Base-by-base conservation (phyloP, 2,329 filamentous ascomycete species). In the Lachnellula occidentalis region DNA sequence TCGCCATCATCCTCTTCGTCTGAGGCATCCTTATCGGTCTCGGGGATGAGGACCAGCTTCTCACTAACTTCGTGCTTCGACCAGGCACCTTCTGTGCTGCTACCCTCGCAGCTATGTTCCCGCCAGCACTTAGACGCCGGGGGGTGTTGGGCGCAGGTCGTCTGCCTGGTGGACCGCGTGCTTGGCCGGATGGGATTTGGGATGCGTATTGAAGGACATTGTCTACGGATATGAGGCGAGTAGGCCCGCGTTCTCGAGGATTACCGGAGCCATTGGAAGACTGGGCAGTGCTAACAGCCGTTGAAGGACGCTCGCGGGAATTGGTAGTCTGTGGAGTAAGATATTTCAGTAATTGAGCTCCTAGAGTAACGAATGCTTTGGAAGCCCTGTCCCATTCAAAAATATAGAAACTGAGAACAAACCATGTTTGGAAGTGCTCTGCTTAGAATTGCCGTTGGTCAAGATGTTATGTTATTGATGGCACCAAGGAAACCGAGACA, bases 121-220 rank as follows among this genome's bases (percentile, higher is more conserved):
- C 65, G 1, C 64, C 78, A 71, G 64, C 69, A 70, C 41, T 78
- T 71, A 64, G 72, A 75, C 69, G 78, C 66, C 64, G 81, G 71
- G 68, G 75, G 62, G 63, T 70, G 67, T 70, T 74, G 69, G 67
- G 76, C 67, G 70, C 66, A 15, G 79, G 77, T 52, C 49, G 72
- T 27, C 76, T 72, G 31, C 77, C 74, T 46, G 5, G 86, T 1
- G 88, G 87, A 0, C 82, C 79, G 39, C 94, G 85, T 53, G 90
- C 89, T 71, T 96, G 92, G 66, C 91, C 92, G 0, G 94, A 97
- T 1, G 94, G 94, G 41, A 99, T 94, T 67, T 96, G 92, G 48
- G 90, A 94, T 56, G 91, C 87, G 74, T 95, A 90, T 70, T 95
- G 91, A 5, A 99, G 83, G 61, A 97, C 88, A 69, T 92, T 95